Percentiles rank a stretch among this genome's conserved stretches.
Conservation (phyloP, 306 rosid genomes). For the Chamaecrista fasciculata region DNA sequence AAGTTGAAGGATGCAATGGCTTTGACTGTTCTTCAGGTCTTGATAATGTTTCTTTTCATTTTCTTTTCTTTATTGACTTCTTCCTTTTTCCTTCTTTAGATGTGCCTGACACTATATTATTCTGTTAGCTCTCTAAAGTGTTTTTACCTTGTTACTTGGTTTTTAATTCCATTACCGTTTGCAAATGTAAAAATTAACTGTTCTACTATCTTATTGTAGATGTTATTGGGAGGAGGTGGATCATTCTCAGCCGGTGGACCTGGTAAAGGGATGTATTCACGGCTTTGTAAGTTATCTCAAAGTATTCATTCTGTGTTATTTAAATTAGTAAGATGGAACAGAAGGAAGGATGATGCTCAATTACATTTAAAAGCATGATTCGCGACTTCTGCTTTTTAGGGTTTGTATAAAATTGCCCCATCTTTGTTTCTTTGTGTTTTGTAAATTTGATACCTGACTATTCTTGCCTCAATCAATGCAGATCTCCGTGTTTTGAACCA, state of each 20-base stretch:
- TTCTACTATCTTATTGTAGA: constrained; percentile 41
- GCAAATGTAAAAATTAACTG: constrained; percentile 18
- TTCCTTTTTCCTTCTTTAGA: constrained; percentile 18
- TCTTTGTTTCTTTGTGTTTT: constrained; percentile 1
- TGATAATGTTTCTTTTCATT: constrained; percentile 24
- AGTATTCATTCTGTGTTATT: constrained; percentile 8
- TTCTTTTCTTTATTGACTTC: background rate
- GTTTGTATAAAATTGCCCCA: background rate
- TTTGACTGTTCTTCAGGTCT: constrained; percentile 87
- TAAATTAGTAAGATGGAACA: constrained; percentile 16
- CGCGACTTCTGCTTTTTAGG: constrained; percentile 11
- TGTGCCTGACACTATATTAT: constrained; percentile 2
- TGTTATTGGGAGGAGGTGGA: constrained; percentile 85
- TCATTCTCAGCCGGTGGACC: constrained; percentile 91
- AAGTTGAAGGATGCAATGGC: constrained; percentile 82
- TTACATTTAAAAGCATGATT: too few relatives aligned
- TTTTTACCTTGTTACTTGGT: background rate
- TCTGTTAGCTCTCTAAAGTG: constrained; percentile 23
- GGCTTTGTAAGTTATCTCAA: constrained; percentile 64
- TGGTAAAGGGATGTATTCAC: constrained; percentile 91
- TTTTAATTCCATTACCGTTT: background rate
- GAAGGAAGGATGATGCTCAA: background rate
- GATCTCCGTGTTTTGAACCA: constrained; percentile 67
- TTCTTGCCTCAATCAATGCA: constrained; percentile 38
- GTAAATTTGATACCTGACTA: constrained; percentile 22